Percentiles rank a stretch among this genome's conserved stretches.
phyloP scores from a whole-genome alignment of 805 yeast species.

The Wickerhamomyces canadensis region DNA sequence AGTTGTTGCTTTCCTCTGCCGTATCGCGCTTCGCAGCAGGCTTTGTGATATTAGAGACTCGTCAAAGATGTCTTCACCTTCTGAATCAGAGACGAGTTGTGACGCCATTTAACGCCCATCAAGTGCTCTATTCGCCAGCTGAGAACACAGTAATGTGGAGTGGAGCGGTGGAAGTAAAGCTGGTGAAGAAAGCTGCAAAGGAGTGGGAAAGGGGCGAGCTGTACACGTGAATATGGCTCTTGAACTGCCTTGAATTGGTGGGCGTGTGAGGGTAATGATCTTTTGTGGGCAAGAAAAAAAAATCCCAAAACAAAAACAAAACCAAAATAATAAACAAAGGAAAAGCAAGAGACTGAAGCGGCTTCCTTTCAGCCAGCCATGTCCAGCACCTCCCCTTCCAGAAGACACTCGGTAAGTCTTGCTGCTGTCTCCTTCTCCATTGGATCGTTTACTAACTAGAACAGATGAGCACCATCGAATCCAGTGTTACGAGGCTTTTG shows the following conservation, averaged over 20 bases:
- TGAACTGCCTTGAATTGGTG: too few relatives aligned
- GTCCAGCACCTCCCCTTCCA: constrained; percentile 14
- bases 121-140: too few relatives aligned
- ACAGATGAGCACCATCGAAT: constrained; percentile 55
- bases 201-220: too few relatives aligned
- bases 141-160: too few relatives aligned
- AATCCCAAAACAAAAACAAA: too few relatives aligned
- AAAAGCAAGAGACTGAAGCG: not conserved
- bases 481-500: constrained; percentile 70
- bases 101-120: not conserved
- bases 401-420: constrained; percentile 24
- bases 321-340: too few relatives aligned
- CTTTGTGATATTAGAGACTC: not conserved
- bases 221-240: too few relatives aligned
- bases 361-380: too few relatives aligned
- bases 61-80: constrained; percentile 7
- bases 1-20: not conserved
- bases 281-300: too few relatives aligned
- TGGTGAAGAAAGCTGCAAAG: too few relatives aligned
- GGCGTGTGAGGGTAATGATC: too few relatives aligned
- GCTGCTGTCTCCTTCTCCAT: not conserved
- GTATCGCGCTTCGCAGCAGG: not conserved
- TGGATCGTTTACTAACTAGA: constrained; percentile 5
- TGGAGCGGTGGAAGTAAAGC: too few relatives aligned
- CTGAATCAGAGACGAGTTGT: constrained; percentile 9